Percentiles rank a stretch among this genome's conserved stretches.
Conservation (phyloP, 306 rosid species). For the Pachyrhizus erosus region DNA sequence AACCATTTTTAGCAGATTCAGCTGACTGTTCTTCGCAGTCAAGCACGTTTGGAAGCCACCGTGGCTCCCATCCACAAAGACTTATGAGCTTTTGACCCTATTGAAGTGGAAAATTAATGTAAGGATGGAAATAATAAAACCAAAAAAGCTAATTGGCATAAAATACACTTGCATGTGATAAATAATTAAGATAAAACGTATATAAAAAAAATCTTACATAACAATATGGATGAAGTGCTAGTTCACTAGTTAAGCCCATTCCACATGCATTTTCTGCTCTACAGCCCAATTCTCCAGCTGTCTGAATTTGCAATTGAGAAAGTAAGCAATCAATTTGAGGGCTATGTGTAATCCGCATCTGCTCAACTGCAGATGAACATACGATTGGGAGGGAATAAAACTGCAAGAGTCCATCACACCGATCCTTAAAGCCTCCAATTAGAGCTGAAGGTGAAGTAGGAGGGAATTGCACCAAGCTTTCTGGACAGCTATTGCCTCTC, state of each 20-base stretch:
- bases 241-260: conserved; percentile 71
- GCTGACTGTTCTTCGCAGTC: conserved; percentile 98
- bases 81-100: conserved; percentile 94
- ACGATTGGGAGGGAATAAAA: conserved; percentile 80
- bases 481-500: conserved; percentile 98
- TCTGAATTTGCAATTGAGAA: conserved; percentile 57
- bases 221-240: conserved; percentile 64
- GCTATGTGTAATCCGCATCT: conserved; percentile 71
- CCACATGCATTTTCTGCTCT: conserved; percentile 70
- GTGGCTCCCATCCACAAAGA: conserved; percentile 99
- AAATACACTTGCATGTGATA: conserved; percentile 8
- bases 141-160: conserved; percentile 24
- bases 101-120: conserved; percentile 36
- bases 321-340: conserved; percentile 76
- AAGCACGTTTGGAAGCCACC: conserved; percentile 88
- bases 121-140: conserved; percentile 38
- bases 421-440: conserved; percentile 93
- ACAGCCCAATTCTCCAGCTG: conserved; percentile 68
- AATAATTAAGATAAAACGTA: conserved; percentile 24
- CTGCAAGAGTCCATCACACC: conserved; percentile 97
- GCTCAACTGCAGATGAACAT: conserved; percentile 77
- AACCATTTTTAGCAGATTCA: conserved; percentile 94
- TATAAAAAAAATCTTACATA: conserved; percentile 58
- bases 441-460: conserved; percentile 92
- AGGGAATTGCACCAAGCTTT: conserved; percentile 98